phyloP scores from a whole-genome alignment of 225 moss, liverwort and hornwort genomes.

The Pseudisothecium myosuroides region DNA sequence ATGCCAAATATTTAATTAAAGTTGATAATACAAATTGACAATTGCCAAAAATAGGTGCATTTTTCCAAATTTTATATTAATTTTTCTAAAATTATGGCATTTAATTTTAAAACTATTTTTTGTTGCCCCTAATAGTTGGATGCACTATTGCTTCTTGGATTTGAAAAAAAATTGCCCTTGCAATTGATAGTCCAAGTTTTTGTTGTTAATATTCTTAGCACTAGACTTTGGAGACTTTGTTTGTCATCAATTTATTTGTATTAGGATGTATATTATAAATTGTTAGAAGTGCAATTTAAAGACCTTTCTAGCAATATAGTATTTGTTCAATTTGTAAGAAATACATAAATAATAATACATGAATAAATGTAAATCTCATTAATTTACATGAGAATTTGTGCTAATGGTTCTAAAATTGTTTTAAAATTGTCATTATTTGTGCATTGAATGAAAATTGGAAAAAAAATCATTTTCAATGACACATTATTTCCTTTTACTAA shows the following conservation, averaged over 20 bases:
- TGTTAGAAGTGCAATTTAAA: rapidly evolving
- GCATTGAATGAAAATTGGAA: not conserved
- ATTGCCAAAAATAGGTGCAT: rapidly evolving
- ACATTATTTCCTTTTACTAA: not conserved
- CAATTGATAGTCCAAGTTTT: not conserved
- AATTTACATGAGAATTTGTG: not conserved
- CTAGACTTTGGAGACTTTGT: not conserved
- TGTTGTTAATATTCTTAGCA: not conserved
- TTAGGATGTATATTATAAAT: not conserved
- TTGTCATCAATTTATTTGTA: not conserved
- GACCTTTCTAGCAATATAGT: not conserved
- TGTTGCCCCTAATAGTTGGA: rapidly evolving
- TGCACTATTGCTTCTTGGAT: not conserved
- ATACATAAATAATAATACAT: too few species aligned
- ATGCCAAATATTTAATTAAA: not conserved
- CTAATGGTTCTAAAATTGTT: not conserved
- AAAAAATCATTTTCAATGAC: too few species aligned
- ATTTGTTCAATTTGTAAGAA: not conserved
- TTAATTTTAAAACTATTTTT: not conserved
- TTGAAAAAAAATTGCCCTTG: not conserved
- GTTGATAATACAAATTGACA: rapidly evolving
- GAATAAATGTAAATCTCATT: too few species aligned
- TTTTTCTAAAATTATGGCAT: not conserved
- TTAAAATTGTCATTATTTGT: not conserved
- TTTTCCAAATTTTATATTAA: not conserved